These are phyloP conservation scores for Spathaspora jeffriesii DNA, from an alignment of 1,139 yeast genomes.

Conservation along the genomic window DNA sequence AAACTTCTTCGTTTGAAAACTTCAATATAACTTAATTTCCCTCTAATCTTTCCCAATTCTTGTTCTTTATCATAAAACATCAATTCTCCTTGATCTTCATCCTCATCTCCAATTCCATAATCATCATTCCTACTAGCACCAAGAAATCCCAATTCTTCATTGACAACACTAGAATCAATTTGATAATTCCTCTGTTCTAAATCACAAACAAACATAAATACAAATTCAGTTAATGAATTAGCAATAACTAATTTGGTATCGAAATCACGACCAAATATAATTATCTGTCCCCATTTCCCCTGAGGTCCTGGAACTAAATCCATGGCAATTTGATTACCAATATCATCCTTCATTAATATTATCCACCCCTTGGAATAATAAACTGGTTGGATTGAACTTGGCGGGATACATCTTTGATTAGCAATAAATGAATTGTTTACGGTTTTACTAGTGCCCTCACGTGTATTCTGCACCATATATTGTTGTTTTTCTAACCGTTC, in stretches of 20 bases:
- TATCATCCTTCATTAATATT: slow-evolving; percentile 56
- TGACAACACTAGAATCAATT: slow-evolving; percentile 46
- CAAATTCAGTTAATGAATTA: slow-evolving; percentile 54
- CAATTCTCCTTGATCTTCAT: slow-evolving; percentile 47
- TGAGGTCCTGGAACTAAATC: slow-evolving; percentile 64
- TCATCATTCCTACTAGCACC: slow-evolving; percentile 44
- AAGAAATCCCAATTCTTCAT: slow-evolving; percentile 30
- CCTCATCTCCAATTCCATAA: slow-evolving; percentile 50
- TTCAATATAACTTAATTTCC: slow-evolving; percentile 48
- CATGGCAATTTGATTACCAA: slow-evolving; percentile 62
- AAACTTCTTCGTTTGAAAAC: slow-evolving; percentile 53
- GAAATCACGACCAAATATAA: slow-evolving; percentile 63
- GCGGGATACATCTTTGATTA: slow-evolving; percentile 58
- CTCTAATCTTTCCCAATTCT: slow-evolving; percentile 34
- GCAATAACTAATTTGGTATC: slow-evolving; percentile 65
- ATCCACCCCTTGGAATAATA: slow-evolving; percentile 64
- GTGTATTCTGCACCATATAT: slow-evolving; percentile 27
- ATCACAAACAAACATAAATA: slow-evolving; percentile 48
- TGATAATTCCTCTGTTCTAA: slow-evolving; percentile 54
- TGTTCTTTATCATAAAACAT: slow-evolving; percentile 34
- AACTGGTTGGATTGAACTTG: slow-evolving; percentile 53
- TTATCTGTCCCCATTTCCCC: slow-evolving; percentile 64
- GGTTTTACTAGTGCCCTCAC: slow-evolving; percentile 9
- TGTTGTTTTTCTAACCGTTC: slow-evolving; percentile 47
- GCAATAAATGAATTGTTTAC: slow-evolving; percentile 38